Base-by-base conservation (phyloP, 495 filamentous ascomycete genomes). In the Penicillium samsonianum region DNA sequence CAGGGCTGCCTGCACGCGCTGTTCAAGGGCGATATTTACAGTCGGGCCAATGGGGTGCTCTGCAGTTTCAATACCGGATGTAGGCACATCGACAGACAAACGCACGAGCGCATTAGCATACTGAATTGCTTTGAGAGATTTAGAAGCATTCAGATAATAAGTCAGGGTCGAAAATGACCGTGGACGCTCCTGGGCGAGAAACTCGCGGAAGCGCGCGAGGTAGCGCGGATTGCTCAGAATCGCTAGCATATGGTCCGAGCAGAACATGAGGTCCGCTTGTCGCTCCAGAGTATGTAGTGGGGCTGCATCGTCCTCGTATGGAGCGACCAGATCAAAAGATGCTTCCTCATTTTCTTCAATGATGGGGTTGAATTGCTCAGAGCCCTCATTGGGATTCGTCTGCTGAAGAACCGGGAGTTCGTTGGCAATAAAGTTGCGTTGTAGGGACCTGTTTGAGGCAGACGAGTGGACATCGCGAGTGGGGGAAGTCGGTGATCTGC, bases 101-200 rank as follows among this genome's bases (percentile, higher is more conserved):
- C 55, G 80, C 69, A 61, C 88, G 64, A 53, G 82, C 4, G 86
- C 79, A 67, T 91, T 90, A 5, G 86, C 82, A 66, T 90, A 91
- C 23, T 78, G 70, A 44, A 91, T 81, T n/a, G 88, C 84, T 58
- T 85, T 79, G n/a, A 90, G 67, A 4, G 85, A 84, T 58, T 91
- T 90, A 50, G 81, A 68, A 0, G 86, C 76, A 47, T 74, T 77
- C 9, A 93, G 80, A 62, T 92, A 93, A 63, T 80, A 82, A 19
- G 77, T 76, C 0, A 96, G 78, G 0, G 86, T 68, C 0, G 86
- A 72, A 0, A 93, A 80, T 22, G 87, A 91, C 55, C 89, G 84
- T 23, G 84, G 82, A 23, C 91, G 87, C 31, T 90, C 78, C 1
- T 81, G 84, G 62, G 88, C 86, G 16, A 96, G 70, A 53, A 86